Evolutionary conservation across 805 yeast genomes (phyloP).

Genomic region (Jamesozyma rosinii): DNA sequence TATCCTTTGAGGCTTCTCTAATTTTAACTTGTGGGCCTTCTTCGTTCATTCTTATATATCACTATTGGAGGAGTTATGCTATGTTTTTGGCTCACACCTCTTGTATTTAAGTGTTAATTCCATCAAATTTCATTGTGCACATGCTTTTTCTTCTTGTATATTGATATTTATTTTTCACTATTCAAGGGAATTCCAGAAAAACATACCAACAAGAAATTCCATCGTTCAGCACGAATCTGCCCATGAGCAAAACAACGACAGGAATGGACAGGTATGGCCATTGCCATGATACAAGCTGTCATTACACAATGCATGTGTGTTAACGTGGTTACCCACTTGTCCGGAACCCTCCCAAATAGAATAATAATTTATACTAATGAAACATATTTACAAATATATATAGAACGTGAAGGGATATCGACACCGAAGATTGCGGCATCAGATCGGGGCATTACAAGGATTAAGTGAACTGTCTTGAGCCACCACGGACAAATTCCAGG

Average conservation of each 20-base stretch:
- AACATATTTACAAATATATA: not conserved
- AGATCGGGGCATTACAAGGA: not conserved
- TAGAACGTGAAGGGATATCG: too few species aligned
- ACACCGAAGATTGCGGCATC: not conserved
- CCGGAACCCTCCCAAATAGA: too few species aligned
- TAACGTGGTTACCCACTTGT: too few species aligned
- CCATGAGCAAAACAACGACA: too few species aligned
- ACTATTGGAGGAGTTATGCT: too few species aligned
- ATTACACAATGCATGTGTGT: too few species aligned
- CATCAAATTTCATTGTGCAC: not conserved
- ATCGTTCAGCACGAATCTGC: not conserved
- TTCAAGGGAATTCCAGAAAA: not conserved
- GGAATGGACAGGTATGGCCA: too few species aligned
- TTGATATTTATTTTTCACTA: not conserved
- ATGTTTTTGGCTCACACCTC: not conserved
- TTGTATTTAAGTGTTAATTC: too few species aligned
- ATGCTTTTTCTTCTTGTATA: not conserved
- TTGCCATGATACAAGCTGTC: too few species aligned
- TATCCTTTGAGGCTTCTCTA: slow-evolving; percentile 74
- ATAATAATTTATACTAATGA: not conserved
- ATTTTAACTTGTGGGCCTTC: slow-evolving; percentile 72
- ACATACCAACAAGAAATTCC: not conserved
- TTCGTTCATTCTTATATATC: slow-evolving; percentile 21
- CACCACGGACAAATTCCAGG: slow-evolving; percentile 88
- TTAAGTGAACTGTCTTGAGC: slow-evolving; percentile 70